A percentile compares a stretch with the other conserved stretches of the same genome.
Evolutionary conservation across 2,329 filamentous ascomycete species (phyloP).

Genomic region (Nemania bipapillata): DNA sequence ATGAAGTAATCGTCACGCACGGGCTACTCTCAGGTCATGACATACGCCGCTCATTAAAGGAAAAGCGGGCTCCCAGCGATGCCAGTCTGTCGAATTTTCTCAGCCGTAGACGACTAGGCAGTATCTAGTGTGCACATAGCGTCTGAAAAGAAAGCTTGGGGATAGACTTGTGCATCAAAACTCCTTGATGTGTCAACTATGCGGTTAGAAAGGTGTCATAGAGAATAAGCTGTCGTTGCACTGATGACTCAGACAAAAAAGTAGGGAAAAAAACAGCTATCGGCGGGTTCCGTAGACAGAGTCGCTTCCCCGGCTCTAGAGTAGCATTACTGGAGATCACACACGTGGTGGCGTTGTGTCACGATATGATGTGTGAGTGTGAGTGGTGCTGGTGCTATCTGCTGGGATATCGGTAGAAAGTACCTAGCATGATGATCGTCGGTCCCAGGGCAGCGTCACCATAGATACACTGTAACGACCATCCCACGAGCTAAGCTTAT

Average conservation of each 20-base stretch:
- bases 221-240: neutral
- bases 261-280: neutral
- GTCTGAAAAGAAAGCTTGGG: neutral
- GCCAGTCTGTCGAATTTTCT: neutral
- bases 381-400: neutral
- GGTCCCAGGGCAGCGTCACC: slow-evolving; percentile 17
- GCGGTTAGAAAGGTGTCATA: neutral
- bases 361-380: neutral
- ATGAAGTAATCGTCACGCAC: slow-evolving; percentile 1
- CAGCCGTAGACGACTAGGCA: too few species aligned
- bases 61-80: neutral
- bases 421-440: slow-evolving; percentile 3
- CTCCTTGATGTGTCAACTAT: neutral
- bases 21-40: neutral
- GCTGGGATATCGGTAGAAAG: neutral
- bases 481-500: slow-evolving; percentile 5
- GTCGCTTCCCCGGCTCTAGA: neutral
- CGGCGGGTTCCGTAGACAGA: neutral
- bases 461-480: neutral
- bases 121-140: too few species aligned
- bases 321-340: neutral
- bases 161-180: neutral
- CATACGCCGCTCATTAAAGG: neutral
- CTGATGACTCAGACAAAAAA: neutral
- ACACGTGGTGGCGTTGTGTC: neutral